These are phyloP conservation scores for Termitomyces sp. DNA, from an alignment of 768 basidiomycete genomes.

Conservation along the genomic window DNA sequence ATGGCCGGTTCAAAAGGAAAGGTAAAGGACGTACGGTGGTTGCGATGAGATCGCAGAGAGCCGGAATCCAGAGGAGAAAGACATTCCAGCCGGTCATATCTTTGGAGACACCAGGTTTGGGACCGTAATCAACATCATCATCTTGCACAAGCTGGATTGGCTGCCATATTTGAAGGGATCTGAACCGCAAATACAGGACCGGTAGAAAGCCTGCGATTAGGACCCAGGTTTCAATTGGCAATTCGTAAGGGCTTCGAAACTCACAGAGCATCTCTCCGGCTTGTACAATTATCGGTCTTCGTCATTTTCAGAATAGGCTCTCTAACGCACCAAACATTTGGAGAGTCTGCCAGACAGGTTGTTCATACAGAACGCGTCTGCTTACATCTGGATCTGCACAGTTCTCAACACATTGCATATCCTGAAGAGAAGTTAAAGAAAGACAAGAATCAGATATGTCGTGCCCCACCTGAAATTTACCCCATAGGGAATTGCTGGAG, in stretches of 20 bases:
- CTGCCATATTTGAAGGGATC: constrained; percentile 37
- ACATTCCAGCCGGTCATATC: constrained; percentile 62
- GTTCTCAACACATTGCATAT: constrained; percentile 98
- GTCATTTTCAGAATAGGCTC: constrained; percentile 9
- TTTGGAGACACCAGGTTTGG: constrained; percentile 26
- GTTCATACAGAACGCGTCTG: constrained; percentile 76
- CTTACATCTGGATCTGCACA: constrained; percentile 61
- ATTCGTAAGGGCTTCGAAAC: constrained; percentile 26
- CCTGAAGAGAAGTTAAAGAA: constrained; percentile 35
- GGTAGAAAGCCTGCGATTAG: constrained; percentile 69
- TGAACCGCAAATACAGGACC: constrained; percentile 63
- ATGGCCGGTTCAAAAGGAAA: not conserved
- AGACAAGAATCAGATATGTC: not conserved
- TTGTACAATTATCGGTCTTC: constrained; percentile 27
- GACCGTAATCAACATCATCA: constrained; percentile 29
- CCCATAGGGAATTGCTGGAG: constrained; percentile 75
- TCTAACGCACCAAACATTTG: constrained; percentile 76
- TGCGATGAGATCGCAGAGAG: constrained; percentile 84
- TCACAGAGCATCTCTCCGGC: constrained; percentile 93
- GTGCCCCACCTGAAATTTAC: constrained; percentile 67
- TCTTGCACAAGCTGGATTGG: constrained; percentile 52
- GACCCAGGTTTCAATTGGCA: constrained; percentile 5
- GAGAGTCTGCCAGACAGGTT: constrained; percentile 89
- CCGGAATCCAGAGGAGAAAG: constrained; percentile 43
- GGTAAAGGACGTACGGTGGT: constrained; percentile 55